Evolutionary conservation across 495 filamentous ascomycete genomes (phyloP), one percentile per base, ranked within the genome.

Genomic region (Pseudomonodictys pantanalensis): DNA sequence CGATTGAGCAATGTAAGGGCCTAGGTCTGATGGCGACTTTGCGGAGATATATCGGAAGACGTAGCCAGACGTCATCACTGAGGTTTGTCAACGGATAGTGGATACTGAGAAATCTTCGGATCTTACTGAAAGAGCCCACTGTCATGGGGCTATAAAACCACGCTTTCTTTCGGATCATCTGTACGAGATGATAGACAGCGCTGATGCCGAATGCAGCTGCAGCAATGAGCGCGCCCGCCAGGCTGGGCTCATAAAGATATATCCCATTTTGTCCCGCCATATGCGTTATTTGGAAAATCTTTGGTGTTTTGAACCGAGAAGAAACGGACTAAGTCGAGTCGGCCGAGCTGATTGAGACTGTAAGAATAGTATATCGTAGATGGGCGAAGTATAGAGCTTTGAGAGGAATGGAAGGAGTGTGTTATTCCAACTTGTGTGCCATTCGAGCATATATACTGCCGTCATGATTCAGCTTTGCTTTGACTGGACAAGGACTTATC

Each of bases 1-100:
- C n/a, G 46, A 55, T 56, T 73, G 71, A 15, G 38, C 29, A 51
- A 71, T 69, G 58, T 70, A 73, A 22, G 67, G 52, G 17, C 32
- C 47, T 11, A 69, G 58, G 33, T 46, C 32, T 10, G 26, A 17
- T 20, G 49, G 49, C 28, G 28, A 18, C 32, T 23, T 23, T 35
- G 30, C 30, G 17, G 49, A 52, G 7, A 52, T 7, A 22, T 30
- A 52, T 11, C 49, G 49, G 20, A 52, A 52, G 12, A 38, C 20
- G 29, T 52, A 52, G 7, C 49, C 49, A 35, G 20, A 1, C 9
- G 49, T 52, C 49, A 52, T 52, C 49, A 52, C 49, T 52, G 49
- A 24, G 32, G 32, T 3, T 35, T 38, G 49, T 52, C 11, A 52
- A 29, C 20, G 7, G 32, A 35, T 35, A 3, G 29, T 12, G 5